Percentiles rank a stretch among this genome's conserved stretches.
phyloP scores from a whole-genome alignment of 2,329 filamentous ascomycete species.

The Didymella arachidicola region DNA sequence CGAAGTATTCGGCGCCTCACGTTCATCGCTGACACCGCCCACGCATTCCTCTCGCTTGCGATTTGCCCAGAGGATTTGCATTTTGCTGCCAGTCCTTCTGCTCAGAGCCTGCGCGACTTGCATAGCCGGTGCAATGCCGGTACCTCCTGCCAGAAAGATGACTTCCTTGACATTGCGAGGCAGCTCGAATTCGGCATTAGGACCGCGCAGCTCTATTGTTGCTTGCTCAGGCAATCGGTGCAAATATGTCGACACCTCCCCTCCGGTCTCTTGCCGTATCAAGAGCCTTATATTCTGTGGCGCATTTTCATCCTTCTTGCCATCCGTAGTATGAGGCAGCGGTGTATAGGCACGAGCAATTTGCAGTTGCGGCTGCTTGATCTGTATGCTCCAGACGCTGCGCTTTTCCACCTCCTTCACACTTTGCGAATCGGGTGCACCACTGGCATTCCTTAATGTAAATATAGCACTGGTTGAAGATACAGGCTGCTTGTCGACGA shows the following conservation, averaged over 20 bases:
- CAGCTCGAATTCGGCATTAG: slow-evolving; percentile 72
- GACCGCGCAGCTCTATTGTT: slow-evolving; percentile 78
- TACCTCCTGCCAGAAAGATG: slow-evolving; percentile 89
- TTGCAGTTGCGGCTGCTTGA: slow-evolving; percentile 93
- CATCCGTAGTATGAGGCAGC: slow-evolving; percentile 66
- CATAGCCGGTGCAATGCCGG: slow-evolving; percentile 87
- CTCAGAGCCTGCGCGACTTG: slow-evolving; percentile 75
- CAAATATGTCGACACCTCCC: slow-evolving; percentile 87
- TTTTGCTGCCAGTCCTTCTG: slow-evolving; percentile 52
- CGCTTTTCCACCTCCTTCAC: slow-evolving; percentile 59
- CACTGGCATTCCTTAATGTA: slow-evolving; percentile 60
- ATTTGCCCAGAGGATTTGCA: slow-evolving; percentile 86
- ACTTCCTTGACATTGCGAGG: slow-evolving; percentile 64
- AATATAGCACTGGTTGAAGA: slow-evolving; percentile 75
- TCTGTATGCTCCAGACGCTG: slow-evolving; percentile 86
- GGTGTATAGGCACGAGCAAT: slow-evolving; percentile 93
- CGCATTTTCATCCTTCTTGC: slow-evolving; percentile 35
- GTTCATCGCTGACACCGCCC: slow-evolving; percentile 64
- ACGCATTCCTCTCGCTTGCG: slow-evolving; percentile 70
- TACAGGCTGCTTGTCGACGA: slow-evolving; percentile 67
- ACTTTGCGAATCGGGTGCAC: slow-evolving; percentile 39
- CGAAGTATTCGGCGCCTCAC: slow-evolving; percentile 1
- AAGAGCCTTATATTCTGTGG: slow-evolving; percentile 69
- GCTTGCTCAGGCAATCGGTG: slow-evolving; percentile 68
- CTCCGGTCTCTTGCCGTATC: slow-evolving; percentile 77